These are phyloP conservation scores for Suillus clintonianus DNA, from an alignment of 768 basidiomycete genomes.

Conservation along the genomic window DNA sequence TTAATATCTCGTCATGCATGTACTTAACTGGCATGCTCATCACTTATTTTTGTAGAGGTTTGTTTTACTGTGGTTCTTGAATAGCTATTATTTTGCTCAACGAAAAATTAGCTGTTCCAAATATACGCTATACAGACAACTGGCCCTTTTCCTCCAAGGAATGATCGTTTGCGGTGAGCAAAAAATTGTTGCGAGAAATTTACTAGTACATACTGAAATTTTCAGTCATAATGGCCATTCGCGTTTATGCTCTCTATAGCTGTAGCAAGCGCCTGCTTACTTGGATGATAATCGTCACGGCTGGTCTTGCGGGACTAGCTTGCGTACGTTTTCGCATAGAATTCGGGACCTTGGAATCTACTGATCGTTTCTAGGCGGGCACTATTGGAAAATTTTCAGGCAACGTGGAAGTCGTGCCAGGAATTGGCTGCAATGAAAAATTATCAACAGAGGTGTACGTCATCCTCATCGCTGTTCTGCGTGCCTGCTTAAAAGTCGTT, in stretches of 20 bases:
- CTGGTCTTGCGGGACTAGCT: slow-evolving; percentile 31
- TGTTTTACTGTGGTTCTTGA: neutral
- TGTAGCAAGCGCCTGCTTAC: slow-evolving; percentile 39
- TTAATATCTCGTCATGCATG: neutral
- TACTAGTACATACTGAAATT: neutral
- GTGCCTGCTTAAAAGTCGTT: neutral
- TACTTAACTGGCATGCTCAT: neutral
- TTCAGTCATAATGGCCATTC: slow-evolving; percentile 45
- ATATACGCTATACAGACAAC: slow-evolving; percentile 41
- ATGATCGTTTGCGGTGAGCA: slow-evolving; percentile 48
- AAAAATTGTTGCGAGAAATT: neutral
- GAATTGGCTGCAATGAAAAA: slow-evolving; percentile 28
- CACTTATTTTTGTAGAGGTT: neutral
- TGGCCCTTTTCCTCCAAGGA: slow-evolving; percentile 45
- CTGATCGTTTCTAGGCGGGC: neutral
- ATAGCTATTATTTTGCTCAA: neutral
- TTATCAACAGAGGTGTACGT: slow-evolving; percentile 6
- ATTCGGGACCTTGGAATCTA: neutral
- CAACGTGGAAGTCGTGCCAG: slow-evolving; percentile 32
- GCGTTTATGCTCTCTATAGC: slow-evolving; percentile 53
- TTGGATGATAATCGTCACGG: slow-evolving; percentile 35
- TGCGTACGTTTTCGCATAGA: slow-evolving; percentile 33
- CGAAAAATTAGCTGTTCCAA: slow-evolving; percentile 36
- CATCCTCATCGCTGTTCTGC: neutral
- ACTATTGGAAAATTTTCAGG: slow-evolving; percentile 47